These are phyloP conservation scores for Niveomyces coronatus DNA, from an alignment of 2,329 filamentous ascomycete species.

Conservation along the genomic window DNA sequence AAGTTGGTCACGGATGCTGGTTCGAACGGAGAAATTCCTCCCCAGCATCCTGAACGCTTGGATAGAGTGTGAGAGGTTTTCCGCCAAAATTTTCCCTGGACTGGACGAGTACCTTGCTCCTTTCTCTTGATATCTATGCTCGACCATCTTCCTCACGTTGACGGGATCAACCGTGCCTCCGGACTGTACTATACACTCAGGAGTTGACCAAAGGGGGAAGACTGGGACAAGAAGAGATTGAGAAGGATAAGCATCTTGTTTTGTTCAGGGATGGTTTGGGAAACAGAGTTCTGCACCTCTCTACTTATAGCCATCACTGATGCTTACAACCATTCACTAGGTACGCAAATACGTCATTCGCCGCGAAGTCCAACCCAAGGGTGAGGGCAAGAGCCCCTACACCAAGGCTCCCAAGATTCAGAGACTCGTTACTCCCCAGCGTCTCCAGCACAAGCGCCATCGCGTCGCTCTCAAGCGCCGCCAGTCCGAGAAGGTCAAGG, in stretches of 20 bases:
- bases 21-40: no score
- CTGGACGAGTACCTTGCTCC: conserved; percentile 9
- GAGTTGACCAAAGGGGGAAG: background rate
- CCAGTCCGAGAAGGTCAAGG: conserved; percentile 93
- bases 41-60: no score
- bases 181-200: no score
- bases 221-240: conserved; percentile 1
- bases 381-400: conserved; percentile 95
- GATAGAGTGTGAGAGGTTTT: conserved; percentile 48
- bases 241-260: conserved; percentile 9
- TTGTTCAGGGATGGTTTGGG: conserved; percentile 1
- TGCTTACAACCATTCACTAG: conserved; percentile 33
- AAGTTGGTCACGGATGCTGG: no score
- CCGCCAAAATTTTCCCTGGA: background rate
- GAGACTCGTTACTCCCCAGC: conserved; percentile 97
- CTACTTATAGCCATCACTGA: conserved; percentile 1
- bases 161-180: no score
- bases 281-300: no score
- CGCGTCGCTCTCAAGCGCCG: conserved; percentile 96
- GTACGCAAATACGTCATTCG: conserved; percentile 99
- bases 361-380: conserved; percentile 94
- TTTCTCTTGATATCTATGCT: conserved; percentile 7
- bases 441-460: conserved; percentile 99
- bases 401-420: conserved; percentile 99
- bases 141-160: background rate